A percentile compares a stretch with the other conserved stretches of the same genome.
Evolutionary conservation across 2,329 filamentous ascomycete species (phyloP).

Genomic region (Aspergillus unguis): DNA sequence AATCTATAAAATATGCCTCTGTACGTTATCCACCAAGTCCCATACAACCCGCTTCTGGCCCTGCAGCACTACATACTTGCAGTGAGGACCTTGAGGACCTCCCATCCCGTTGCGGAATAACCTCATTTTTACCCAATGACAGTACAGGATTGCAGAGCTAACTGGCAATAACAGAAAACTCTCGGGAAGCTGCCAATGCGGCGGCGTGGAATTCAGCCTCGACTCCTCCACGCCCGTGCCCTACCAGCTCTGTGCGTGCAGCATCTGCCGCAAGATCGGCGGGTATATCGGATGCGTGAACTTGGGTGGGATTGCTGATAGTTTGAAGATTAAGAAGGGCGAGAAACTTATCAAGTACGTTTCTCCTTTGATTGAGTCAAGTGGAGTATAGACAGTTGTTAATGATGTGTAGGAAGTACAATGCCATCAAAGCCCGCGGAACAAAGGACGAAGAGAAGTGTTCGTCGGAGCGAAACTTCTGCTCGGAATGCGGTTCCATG

Average conservation of each 20-base stretch:
- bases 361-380: background rate
- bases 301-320: constrained; percentile 44
- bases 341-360: constrained; percentile 45
- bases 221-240: constrained; percentile 48
- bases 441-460: constrained; percentile 37
- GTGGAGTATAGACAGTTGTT: background rate
- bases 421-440: constrained; percentile 43
- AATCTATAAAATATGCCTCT: constrained; percentile 18
- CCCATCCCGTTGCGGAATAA: background rate
- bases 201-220: constrained; percentile 46
- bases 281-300: constrained; percentile 48
- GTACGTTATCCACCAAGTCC: constrained; percentile 11
- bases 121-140: constrained; percentile 1
- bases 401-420: constrained; percentile 39
- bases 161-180: constrained; percentile 39
- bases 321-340: constrained; percentile 42
- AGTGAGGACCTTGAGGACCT: constrained; percentile 1
- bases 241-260: constrained; percentile 49
- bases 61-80: background rate
- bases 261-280: constrained; percentile 49
- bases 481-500: constrained; percentile 47
- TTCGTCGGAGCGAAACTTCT: constrained; percentile 47
- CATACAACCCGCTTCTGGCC: background rate
- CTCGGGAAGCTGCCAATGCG: constrained; percentile 50
- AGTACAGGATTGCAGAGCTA: background rate